These are phyloP conservation scores for Lanmaoa pseudosensibilis DNA, from an alignment of 768 basidiomycete species.

Conservation along the genomic window DNA sequence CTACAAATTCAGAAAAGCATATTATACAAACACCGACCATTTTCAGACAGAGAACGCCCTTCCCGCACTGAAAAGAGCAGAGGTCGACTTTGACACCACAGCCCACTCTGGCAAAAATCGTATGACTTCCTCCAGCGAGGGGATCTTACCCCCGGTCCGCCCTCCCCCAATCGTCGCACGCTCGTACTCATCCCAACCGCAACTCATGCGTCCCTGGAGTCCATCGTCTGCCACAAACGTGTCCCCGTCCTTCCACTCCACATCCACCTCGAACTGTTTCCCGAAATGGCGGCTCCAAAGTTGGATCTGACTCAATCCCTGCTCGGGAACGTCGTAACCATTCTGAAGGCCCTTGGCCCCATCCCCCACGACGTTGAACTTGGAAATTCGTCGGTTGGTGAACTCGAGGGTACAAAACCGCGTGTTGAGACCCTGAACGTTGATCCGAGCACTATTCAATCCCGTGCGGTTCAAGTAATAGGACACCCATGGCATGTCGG, in stretches of 20 bases:
- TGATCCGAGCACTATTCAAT: conserved; percentile 46
- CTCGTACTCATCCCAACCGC: conserved; percentile 70
- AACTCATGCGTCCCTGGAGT: conserved; percentile 49
- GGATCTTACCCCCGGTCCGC: conserved; percentile 47
- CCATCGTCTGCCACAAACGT: conserved; percentile 10
- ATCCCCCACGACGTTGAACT: conserved; percentile 41
- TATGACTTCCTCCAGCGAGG: conserved; percentile 68
- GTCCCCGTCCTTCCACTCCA: conserved; percentile 44
- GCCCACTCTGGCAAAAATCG: conserved; percentile 68
- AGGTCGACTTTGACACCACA: conserved; percentile 52
- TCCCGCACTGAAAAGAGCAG: conserved; percentile 59
- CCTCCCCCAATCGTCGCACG: conserved; percentile 52
- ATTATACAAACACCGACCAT: not conserved
- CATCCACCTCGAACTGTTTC: conserved; percentile 49
- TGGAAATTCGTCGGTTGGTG: conserved; percentile 43
- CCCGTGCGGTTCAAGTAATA: conserved; percentile 42
- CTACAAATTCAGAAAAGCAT: not conserved
- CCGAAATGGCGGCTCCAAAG: conserved; percentile 66
- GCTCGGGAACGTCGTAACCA: conserved; percentile 39
- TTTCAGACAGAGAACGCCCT: conserved; percentile 21
- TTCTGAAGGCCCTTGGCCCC: conserved; percentile 39
- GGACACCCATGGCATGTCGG: conserved; percentile 42
- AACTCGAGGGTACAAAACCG: conserved; percentile 64
- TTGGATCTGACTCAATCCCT: conserved; percentile 42
- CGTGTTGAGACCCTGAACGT: conserved; percentile 57